Evolutionary conservation across 1,139 yeast species (phyloP).

Genomic region (Williopsis jadinii): DNA sequence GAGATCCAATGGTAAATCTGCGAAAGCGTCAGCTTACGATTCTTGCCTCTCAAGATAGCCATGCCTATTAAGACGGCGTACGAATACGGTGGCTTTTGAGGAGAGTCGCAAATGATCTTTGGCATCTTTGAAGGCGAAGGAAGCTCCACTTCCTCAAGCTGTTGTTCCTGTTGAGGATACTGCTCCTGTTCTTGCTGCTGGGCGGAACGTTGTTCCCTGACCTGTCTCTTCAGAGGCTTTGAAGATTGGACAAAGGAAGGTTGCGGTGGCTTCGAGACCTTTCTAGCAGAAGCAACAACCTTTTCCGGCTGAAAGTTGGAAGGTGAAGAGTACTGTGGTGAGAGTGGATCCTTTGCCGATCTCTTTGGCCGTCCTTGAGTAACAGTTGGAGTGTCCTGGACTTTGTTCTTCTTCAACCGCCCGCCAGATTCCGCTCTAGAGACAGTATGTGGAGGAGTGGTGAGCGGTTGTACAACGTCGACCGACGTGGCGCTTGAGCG

Average conservation of each 20-base stretch:
- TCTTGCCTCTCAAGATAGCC: constrained; percentile 83
- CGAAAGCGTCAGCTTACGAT: constrained; percentile 73
- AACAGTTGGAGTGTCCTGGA: constrained; percentile 20
- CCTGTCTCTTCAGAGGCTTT: constrained; percentile 8
- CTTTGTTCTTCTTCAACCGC: constrained; percentile 10
- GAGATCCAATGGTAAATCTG: constrained; percentile 94
- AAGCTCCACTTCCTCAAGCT: constrained; percentile 9
- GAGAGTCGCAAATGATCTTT: constrained; percentile 17
- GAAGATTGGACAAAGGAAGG: constrained; percentile 15
- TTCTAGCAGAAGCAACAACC: constrained; percentile 1
- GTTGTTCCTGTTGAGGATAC: constrained; percentile 5
- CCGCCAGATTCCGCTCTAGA: constrained; percentile 10
- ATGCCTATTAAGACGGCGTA: constrained; percentile 93
- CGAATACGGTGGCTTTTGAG: constrained; percentile 80
- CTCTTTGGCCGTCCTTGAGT: constrained; percentile 15
- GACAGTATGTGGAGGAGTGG: constrained; percentile 23
- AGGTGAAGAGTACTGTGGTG: constrained; percentile 23
- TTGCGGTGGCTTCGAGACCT: constrained; percentile 19
- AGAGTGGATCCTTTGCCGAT: constrained; percentile 15
- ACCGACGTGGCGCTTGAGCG: constrained; percentile 10
- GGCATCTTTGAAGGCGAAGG: constrained; percentile 22
- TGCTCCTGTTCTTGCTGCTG: constrained; percentile 1
- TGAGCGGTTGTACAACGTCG: constrained; percentile 14
- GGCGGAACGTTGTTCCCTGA: background rate
- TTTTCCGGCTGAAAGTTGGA: constrained; percentile 1